Conservation (phyloP, 1,139 yeast genomes). For the Suhomyces wounanorum region DNA sequence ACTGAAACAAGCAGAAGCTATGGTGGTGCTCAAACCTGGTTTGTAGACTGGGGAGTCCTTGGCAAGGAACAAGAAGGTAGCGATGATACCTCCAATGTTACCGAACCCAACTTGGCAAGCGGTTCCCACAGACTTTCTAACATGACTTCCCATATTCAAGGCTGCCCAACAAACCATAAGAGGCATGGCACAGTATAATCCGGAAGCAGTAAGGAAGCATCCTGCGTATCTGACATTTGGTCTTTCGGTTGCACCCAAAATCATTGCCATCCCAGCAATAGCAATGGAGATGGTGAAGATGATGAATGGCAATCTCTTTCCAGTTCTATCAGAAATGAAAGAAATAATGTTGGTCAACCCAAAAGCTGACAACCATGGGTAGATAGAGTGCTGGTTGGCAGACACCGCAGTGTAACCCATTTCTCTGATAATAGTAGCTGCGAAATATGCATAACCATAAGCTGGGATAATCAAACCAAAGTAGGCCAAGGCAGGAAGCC, state of each 20-base stretch:
- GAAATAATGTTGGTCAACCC: conserved; percentile 53
- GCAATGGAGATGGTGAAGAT: conserved; percentile 44
- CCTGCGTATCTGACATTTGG: conserved; percentile 63
- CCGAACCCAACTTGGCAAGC: conserved; percentile 83
- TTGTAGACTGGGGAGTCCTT: conserved; percentile 60
- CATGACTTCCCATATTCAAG: conserved; percentile 68
- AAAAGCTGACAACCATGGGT: conserved; percentile 71
- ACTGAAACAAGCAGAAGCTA: conserved; percentile 57
- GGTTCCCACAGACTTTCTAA: conserved; percentile 69
- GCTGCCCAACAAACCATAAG: conserved; percentile 71
- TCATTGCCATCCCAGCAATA: conserved; percentile 57
- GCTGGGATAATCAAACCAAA: conserved; percentile 67
- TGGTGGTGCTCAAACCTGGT: conserved; percentile 56
- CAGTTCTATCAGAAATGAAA: conserved; percentile 48
- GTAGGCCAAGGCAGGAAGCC: conserved; percentile 60
- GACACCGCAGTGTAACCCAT: conserved; percentile 61
- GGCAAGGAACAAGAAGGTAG: conserved; percentile 61
- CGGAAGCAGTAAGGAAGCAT: conserved; percentile 65
- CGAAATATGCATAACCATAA: conserved; percentile 71
- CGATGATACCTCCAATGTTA: conserved; percentile 78
- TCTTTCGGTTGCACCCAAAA: conserved; percentile 37
- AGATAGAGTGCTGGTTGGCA: conserved; percentile 68
- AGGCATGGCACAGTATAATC: conserved; percentile 77
- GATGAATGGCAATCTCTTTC: conserved; percentile 52
- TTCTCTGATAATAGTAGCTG: conserved; percentile 61